These are phyloP conservation scores for Backusella tarrabulga DNA, from an alignment of 192 early-diverging fungal species.

Conservation along the genomic window DNA sequence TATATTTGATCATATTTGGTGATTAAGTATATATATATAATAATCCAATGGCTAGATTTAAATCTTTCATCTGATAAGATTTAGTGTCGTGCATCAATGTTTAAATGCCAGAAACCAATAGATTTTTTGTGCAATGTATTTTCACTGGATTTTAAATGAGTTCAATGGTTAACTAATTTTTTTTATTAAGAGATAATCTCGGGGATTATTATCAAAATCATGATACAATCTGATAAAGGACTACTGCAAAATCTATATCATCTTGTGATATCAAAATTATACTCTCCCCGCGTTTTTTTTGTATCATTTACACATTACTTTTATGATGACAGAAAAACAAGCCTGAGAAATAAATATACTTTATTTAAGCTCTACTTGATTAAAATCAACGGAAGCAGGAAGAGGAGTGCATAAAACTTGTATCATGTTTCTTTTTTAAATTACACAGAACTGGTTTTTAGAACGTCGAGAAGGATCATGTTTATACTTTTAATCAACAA, in stretches of 20 bases:
- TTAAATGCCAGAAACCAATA: not conserved
- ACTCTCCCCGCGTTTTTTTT: not conserved
- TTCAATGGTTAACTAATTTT: not conserved
- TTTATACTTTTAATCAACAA: not conserved
- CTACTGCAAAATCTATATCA: not conserved
- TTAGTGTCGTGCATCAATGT: not conserved
- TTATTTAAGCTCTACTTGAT: not conserved
- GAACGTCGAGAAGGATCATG: not conserved
- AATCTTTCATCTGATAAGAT: slow-evolving; percentile 6
- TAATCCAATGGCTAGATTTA: not conserved
- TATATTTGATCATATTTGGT: not conserved
- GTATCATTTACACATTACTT: not conserved
- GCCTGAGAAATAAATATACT: no score
- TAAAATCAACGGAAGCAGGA: not conserved
- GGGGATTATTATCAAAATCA: not conserved
- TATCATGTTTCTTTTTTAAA: not conserved
- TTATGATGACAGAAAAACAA: not conserved
- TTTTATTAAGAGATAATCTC: not conserved
- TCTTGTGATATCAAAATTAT: not conserved
- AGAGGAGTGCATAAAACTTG: not conserved
- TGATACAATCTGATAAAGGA: not conserved
- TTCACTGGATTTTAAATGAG: not conserved
- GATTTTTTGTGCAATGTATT: not conserved
- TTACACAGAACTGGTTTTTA: not conserved
- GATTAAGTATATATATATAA: slow-evolving; percentile 5